A percentile compares a stretch with the other conserved stretches of the same genome.
phyloP scores from a whole-genome alignment of 1,139 yeast genomes.

The Taphrina sp. region DNA sequence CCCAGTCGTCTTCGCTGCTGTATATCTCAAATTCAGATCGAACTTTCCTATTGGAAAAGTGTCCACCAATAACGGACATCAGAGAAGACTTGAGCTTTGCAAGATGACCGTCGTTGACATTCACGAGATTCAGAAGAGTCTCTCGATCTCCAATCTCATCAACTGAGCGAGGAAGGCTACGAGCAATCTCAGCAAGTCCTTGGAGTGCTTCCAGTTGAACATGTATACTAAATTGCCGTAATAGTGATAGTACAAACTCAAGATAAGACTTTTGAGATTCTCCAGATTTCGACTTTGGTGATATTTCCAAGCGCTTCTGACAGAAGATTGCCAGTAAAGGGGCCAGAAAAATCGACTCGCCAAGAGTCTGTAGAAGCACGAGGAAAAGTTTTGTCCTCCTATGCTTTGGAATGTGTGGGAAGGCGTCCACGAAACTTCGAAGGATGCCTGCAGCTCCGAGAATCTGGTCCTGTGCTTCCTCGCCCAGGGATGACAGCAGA shows the following conservation, averaged over 20 bases:
- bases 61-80: slow-evolving; percentile 17
- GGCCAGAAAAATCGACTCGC: slow-evolving; percentile 66
- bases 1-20: slow-evolving; percentile 12
- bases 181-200: slow-evolving; percentile 11
- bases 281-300: slow-evolving; percentile 47
- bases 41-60: slow-evolving; percentile 19
- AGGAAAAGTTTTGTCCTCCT: slow-evolving; percentile 83
- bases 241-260: slow-evolving; percentile 31
- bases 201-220: slow-evolving; percentile 17
- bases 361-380: slow-evolving; percentile 73
- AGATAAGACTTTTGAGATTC: slow-evolving; percentile 59
- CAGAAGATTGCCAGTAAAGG: slow-evolving; percentile 75
- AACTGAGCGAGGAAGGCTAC: slow-evolving; percentile 10
- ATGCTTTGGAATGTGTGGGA: slow-evolving; percentile 93
- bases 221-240: slow-evolving; percentile 17
- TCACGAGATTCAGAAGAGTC: neutral
- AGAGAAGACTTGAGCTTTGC: slow-evolving; percentile 8
- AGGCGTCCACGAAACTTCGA: slow-evolving; percentile 87
- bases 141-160: neutral
- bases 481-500: slow-evolving; percentile 52
- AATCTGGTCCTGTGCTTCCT: slow-evolving; percentile 43
- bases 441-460: slow-evolving; percentile 74
- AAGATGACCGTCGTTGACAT: neutral
- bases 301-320: slow-evolving; percentile 65
- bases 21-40: slow-evolving; percentile 23